Evolutionary conservation across 352 stramenopile species (phyloP).

Genomic region (Peronosclerospora sorghi): DNA sequence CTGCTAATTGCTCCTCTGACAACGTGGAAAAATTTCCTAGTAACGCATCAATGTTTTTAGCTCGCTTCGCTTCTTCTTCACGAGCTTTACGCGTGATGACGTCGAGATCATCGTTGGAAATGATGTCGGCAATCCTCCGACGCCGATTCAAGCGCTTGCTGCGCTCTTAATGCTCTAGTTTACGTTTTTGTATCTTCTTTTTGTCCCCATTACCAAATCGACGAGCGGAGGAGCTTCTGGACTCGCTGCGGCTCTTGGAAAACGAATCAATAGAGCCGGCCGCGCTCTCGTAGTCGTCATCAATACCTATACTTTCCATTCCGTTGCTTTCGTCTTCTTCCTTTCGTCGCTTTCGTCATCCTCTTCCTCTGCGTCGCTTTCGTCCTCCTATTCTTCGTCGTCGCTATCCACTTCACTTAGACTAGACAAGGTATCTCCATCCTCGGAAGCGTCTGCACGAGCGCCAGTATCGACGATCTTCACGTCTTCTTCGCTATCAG

Average conservation of each 20-base stretch:
- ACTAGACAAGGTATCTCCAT: conserved; percentile 13
- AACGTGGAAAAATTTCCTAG: conserved; percentile 24
- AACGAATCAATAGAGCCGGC: not conserved
- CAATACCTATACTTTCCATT: not conserved
- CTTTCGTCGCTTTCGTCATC: not conserved
- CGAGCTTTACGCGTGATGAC: conserved; percentile 46
- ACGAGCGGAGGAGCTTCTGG: not conserved
- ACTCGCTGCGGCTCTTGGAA: conserved; percentile 2
- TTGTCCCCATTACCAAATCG: not conserved
- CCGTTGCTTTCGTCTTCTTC: not conserved
- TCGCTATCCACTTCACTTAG: not conserved
- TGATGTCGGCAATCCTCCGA: conserved; percentile 50
- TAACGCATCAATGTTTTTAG: conserved; percentile 22
- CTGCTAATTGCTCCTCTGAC: conserved; percentile 24
- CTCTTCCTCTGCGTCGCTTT: conserved; percentile 3
- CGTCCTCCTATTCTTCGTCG: conserved; percentile 13
- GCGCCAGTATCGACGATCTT: not conserved
- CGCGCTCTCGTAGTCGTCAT: not conserved
- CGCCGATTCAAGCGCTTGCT: conserved; percentile 36
- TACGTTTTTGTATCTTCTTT: conserved; percentile 21
- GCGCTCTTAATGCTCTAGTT: conserved; percentile 6
- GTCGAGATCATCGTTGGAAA: conserved; percentile 60
- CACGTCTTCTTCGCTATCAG: conserved; percentile 6
- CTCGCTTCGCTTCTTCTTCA: conserved; percentile 48
- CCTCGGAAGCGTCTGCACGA: conserved; percentile 1